Base-by-base conservation (phyloP, 352 stramenopile genomes). In the Pseudoperonospora humuli region DNA sequence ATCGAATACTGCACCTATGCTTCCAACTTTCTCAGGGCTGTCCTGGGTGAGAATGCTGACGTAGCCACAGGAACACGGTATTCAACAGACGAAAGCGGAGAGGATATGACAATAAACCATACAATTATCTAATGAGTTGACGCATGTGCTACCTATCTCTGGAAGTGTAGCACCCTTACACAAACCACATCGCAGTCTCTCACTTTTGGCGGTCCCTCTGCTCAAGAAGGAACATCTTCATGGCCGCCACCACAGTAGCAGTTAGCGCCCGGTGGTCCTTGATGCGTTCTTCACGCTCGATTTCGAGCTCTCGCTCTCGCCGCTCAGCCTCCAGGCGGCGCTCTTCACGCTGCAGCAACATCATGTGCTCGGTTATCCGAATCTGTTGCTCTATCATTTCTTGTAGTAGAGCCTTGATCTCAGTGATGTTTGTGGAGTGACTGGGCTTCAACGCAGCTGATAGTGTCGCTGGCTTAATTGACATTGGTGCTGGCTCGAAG, bases 241-340 rank as follows among this genome's bases (percentile, higher is more conserved):
- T 50, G 31, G 48, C 45, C 23, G 54, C 54, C 20, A 61, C 31
- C 31, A 61, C 44, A 10, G 40, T 35, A n/a, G 21, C 38, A 28
- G 54, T 64, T 11, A 67, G 45, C 20, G 39, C 54, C 36, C 57
- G 39, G 34, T 49, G 58, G 36, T 67, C 58, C 48, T 64, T 67
- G 31, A 64, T 40, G 33, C 53, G 58, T 48, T 67, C 58, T 36
- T 51, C 53, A 34, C 58, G 53, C 32, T 67, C 39, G 1, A 33
- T 11, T 25, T 61, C 29, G 7, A 52, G 10, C 44, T 63, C 58
- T 21, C 44, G 33, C 27, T 67, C 39, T 60, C 49, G 58, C 26
- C 58, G 43, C 28, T 67, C 48, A 2, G 27, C 18, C 33, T 67
- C 57, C 15, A 61, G 9, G 18, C 43, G 58, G 5, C 58, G 48